Percentiles rank a stretch among this genome's conserved stretches.
Conservation (phyloP, 805 yeast genomes). For the Metschnikowia corniflorae region DNA sequence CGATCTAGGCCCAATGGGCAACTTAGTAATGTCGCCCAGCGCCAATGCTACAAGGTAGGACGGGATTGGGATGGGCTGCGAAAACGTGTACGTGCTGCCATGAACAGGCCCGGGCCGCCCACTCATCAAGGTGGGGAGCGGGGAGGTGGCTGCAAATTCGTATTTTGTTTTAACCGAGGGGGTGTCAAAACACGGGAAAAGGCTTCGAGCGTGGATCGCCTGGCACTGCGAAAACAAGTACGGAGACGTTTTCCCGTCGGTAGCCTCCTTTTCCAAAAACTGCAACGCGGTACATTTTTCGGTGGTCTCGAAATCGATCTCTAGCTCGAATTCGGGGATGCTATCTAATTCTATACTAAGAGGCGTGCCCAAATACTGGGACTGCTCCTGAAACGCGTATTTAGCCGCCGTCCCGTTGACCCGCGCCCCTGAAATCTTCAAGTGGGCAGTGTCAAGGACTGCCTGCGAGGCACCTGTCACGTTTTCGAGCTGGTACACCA, state of each 20-base stretch:
- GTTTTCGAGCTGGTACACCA: constrained; percentile 42
- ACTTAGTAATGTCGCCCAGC: constrained; percentile 68
- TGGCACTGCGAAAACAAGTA: constrained; percentile 87
- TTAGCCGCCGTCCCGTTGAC: constrained; percentile 38
- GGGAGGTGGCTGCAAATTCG: constrained; percentile 55
- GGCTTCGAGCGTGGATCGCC: constrained; percentile 84
- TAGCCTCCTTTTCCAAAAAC: constrained; percentile 71
- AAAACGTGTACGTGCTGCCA: constrained; percentile 44
- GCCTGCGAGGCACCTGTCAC: constrained; percentile 30
- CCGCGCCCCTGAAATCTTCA: constrained; percentile 43
- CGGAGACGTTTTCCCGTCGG: constrained; percentile 67
- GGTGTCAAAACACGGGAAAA: constrained; percentile 89
- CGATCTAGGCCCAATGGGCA: constrained; percentile 82
- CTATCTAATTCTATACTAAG: constrained; percentile 31
- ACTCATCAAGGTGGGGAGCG: constrained; percentile 68
- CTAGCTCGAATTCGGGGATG: constrained; percentile 23
- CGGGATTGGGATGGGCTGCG: constrained; percentile 82
- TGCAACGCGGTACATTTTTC: constrained; percentile 77
- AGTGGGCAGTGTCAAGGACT: constrained; percentile 66
- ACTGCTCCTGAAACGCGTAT: constrained; percentile 37
- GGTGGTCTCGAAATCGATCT: constrained; percentile 66
- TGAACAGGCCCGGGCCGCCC: constrained; percentile 44
- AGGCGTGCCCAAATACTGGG: constrained; percentile 60
- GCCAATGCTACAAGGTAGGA: constrained; percentile 82
- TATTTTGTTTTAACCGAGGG: constrained; percentile 76